Base-by-base conservation (phyloP, 768 basidiomycete genomes). In the Pleurotus giganteus region DNA sequence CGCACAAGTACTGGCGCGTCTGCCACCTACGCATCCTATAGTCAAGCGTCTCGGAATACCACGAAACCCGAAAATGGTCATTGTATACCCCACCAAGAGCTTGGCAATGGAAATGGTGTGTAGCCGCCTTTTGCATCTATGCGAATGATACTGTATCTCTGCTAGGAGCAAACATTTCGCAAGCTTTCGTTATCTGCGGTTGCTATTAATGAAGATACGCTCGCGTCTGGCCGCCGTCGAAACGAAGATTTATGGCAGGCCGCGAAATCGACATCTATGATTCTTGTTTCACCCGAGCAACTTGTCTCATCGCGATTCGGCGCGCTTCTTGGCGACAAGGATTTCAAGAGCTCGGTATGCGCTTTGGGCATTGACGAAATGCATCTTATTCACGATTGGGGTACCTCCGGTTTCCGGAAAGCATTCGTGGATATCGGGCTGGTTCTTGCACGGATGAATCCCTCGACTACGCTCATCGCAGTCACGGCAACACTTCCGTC, bases 281-380 rank as follows among this genome's bases (percentile, higher is more conserved):
- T 69, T 23, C 46, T 69, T 11, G 44, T 67, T 15, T 31, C 64
- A 3, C 66, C 66, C 0, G 67, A 69, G 53, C 57, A 66, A 45
- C 56, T 68, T 9, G 56, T 44, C 7, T 60, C 60, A 24, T 39
- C 57, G 12, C 53, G 56, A 7, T 66, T 69, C 44, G 34, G 24
- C 4, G 27, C 51, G 13, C 56, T 69, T 13, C 50, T 67, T 13
- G 53, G 52, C 5, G 37, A 52, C 29, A 46, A 57, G 32, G 21
- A 13, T 1, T 69, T 68, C 47, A 45, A 37, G n/a, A 51, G 46
- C 4, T 61, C 63, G 2, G 45, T 70, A 15, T 61, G 57, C 32
- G 59, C 54, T 9, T 57, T 65, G 37, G 65, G 60, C 1, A 58
- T 71, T 15, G 67, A 71, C 45, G 66, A 69, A 49, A 45, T 63